Evolutionary conservation across 441 rosid genomes (phyloP).

Genomic region (Geranium incanum): DNA sequence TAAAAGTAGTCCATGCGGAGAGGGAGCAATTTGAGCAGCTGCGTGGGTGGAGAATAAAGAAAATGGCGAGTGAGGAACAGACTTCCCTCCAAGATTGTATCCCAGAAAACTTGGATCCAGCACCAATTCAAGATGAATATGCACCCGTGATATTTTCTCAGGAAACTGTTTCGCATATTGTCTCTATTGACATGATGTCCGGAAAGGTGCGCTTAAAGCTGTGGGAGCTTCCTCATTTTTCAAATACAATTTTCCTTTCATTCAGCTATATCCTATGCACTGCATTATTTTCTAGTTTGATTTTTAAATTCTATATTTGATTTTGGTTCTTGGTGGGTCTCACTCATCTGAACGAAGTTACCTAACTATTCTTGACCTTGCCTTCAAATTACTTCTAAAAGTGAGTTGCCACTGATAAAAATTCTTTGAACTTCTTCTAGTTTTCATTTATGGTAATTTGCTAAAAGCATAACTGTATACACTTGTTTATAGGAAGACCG

Average conservation of each 20-base stretch:
- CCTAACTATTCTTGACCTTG: no score
- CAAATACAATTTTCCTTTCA: neutral
- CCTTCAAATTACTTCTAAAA: no score
- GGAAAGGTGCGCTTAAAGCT: conserved; percentile 64
- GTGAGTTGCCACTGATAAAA: no score
- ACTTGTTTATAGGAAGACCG: conserved; percentile 64
- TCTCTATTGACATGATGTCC: conserved; percentile 97
- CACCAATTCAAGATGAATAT: conserved; percentile 83
- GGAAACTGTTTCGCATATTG: conserved; percentile 91
- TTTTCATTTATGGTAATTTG: no score
- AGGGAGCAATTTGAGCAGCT: conserved; percentile 77
- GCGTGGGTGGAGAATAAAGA: conserved; percentile 74
- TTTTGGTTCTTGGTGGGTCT: no score
- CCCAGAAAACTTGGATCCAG: conserved; percentile 77
- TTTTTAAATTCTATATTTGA: no score
- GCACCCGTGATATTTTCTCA: conserved; percentile 95
- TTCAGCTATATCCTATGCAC: neutral
- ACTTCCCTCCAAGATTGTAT: conserved; percentile 74
- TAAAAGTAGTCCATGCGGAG: conserved; percentile 75
- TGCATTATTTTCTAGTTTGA: neutral
- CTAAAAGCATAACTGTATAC: neutral
- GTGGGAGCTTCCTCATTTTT: neutral
- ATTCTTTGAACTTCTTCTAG: no score
- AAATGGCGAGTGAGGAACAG: conserved; percentile 89
- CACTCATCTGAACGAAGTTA: no score